Evolutionary conservation across 371 early-diverging fungal genomes (phyloP).

Genomic region (Encephalitozoon intestinalis): DNA sequence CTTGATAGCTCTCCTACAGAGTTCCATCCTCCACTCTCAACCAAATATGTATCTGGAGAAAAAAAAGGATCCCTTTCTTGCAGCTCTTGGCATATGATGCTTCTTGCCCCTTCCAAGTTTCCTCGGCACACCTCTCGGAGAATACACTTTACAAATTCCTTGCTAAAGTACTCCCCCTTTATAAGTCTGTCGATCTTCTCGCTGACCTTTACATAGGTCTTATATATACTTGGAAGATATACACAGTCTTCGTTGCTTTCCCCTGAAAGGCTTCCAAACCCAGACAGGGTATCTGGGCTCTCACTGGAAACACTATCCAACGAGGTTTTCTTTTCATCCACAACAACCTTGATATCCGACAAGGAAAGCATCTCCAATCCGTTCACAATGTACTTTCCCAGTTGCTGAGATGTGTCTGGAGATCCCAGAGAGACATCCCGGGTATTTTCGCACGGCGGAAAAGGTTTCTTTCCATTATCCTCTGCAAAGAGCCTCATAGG

Average conservation of each 20-base stretch:
- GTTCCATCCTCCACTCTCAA: background rate
- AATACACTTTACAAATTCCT: background rate
- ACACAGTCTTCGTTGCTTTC: slow-evolving; percentile 7
- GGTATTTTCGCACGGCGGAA: background rate
- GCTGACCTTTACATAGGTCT: background rate
- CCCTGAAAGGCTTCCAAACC: background rate
- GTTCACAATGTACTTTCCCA: slow-evolving; percentile 3
- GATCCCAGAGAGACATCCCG: background rate
- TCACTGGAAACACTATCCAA: too few species aligned
- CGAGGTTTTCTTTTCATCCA: background rate
- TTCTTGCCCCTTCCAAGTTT: background rate
- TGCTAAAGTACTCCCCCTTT: background rate
- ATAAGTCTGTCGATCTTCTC: slow-evolving; percentile 7
- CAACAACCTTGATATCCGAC: background rate
- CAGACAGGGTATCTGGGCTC: background rate
- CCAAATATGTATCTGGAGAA: background rate
- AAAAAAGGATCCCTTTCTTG: background rate
- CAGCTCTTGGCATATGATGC: background rate
- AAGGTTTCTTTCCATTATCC: background rate
- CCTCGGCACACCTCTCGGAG: background rate
- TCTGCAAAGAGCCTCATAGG: background rate
- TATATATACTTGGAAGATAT: slow-evolving; percentile 3
- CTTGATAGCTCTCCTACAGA: background rate
- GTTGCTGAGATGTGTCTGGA: background rate
- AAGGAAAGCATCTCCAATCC: slow-evolving; percentile 5